phyloP scores from a whole-genome alignment of 768 basidiomycete genomes.

The Rubroboletus pulcherrimus region DNA sequence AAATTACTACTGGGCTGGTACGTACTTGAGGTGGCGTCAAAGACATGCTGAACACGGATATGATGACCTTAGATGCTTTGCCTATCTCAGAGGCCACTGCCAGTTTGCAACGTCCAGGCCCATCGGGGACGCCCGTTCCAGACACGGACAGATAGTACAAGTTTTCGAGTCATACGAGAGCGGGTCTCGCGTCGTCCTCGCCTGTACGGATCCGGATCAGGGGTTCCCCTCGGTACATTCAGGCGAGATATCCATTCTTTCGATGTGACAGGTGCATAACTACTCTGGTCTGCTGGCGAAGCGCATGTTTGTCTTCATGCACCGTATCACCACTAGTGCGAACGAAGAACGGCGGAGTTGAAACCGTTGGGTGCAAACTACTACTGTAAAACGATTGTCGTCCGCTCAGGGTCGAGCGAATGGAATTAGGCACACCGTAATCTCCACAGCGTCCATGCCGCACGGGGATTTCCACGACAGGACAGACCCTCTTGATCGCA shows the following conservation, averaged over 20 bases:
- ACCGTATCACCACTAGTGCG: background rate
- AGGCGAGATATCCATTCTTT: background rate
- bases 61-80: too few species aligned
- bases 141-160: background rate
- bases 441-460: background rate
- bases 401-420: background rate
- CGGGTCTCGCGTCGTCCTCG: background rate
- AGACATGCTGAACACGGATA: too few species aligned
- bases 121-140: too few species aligned
- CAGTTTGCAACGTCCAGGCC: too few species aligned
- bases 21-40: too few species aligned
- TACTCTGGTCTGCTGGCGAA: background rate
- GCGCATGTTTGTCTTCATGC: background rate
- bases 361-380: background rate
- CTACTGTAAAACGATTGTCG: background rate
- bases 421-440: background rate
- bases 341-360: background rate
- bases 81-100: too few species aligned
- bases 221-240: background rate
- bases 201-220: background rate
- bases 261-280: background rate
- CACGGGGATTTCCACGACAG: background rate
- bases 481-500: background rate
- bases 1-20: too few species aligned
- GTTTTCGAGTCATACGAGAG: background rate